Percentiles rank a stretch among this genome's conserved stretches.
Evolutionary conservation across 768 basidiomycete species (phyloP).

Genomic region (Boletus rex-veris): DNA sequence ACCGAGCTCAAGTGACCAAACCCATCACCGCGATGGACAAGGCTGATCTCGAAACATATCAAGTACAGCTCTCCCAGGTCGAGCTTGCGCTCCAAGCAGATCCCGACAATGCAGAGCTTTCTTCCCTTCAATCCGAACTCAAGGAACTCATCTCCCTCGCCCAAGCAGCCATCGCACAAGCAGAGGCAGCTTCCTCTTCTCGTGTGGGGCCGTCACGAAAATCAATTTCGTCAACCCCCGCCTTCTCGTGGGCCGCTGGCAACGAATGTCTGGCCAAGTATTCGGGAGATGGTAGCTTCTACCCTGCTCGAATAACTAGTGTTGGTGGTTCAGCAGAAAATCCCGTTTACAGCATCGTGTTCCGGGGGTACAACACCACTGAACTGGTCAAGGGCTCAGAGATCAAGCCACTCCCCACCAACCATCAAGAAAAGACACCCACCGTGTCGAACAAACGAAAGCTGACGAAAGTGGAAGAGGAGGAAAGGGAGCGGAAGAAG

Average conservation of each 20-base stretch:
- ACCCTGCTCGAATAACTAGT: slow-evolving; percentile 84
- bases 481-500: slow-evolving; percentile 85
- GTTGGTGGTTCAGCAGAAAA: slow-evolving; percentile 80
- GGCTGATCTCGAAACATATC: slow-evolving; percentile 83
- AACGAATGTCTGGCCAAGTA: slow-evolving; percentile 87
- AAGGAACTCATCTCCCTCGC: slow-evolving; percentile 82
- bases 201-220: slow-evolving; percentile 59
- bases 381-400: slow-evolving; percentile 74
- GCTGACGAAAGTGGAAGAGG: slow-evolving; percentile 75
- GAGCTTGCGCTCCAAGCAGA: slow-evolving; percentile 75
- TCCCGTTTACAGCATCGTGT: slow-evolving; percentile 83
- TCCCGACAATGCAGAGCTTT: slow-evolving; percentile 69
- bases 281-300: slow-evolving; percentile 80
- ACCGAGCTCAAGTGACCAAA: not conserved
- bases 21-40: slow-evolving; percentile 39
- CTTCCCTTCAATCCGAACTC: slow-evolving; percentile 71
- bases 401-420: slow-evolving; percentile 65
- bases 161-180: slow-evolving; percentile 65
- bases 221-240: slow-evolving; percentile 44
- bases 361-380: slow-evolving; percentile 89
- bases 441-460: slow-evolving; percentile 65
- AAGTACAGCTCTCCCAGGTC: slow-evolving; percentile 87
- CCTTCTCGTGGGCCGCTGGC: slow-evolving; percentile 69
- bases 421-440: slow-evolving; percentile 42
- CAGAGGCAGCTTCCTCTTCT: slow-evolving; percentile 57